Percentiles rank a stretch among this genome's conserved stretches.
phyloP scores from a whole-genome alignment of 768 basidiomycete species.

The Neoboletus subvelutipes region DNA sequence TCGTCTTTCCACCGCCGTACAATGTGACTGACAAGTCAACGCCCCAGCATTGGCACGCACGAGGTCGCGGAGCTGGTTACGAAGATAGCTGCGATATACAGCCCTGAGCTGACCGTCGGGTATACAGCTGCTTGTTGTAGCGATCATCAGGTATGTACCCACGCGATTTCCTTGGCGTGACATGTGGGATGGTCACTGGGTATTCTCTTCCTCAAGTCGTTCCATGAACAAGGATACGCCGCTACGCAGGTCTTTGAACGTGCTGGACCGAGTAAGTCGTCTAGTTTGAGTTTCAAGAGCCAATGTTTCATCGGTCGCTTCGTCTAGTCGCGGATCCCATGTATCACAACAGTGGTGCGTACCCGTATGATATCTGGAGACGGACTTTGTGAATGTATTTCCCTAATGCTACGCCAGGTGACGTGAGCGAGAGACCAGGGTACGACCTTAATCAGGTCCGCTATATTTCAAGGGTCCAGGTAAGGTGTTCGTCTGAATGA shows the following conservation, averaged over 20 bases:
- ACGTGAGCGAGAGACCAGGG: conserved; percentile 73
- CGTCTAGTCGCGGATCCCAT: conserved; percentile 76
- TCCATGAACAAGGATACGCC: conserved; percentile 80
- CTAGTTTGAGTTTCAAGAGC: not conserved
- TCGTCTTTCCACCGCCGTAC: not conserved
- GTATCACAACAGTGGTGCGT: conserved; percentile 80
- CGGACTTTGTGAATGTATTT: not conserved
- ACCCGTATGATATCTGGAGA: not conserved
- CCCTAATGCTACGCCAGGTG: conserved; percentile 43
- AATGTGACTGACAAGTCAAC: not conserved
- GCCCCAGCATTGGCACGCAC: conserved; percentile 68
- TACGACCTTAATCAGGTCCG: conserved; percentile 83
- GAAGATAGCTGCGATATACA: conserved; percentile 76
- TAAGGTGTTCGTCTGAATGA: conserved; percentile 28
- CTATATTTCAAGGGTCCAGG: conserved; percentile 87
- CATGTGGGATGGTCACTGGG: not conserved
- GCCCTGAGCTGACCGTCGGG: conserved; percentile 74
- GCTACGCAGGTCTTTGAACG: conserved; percentile 88
- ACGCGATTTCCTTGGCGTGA: not conserved
- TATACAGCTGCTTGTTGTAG: conserved; percentile 83
- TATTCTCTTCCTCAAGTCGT: conserved; percentile 47
- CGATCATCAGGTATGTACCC: conserved; percentile 69
- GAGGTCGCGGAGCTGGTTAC: conserved; percentile 74
- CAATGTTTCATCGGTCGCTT: not conserved
- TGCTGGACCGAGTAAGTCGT: conserved; percentile 60